Evolutionary conservation across 305 asterid species (phyloP), one percentile per base, ranked within the genome.

Genomic region (Ilex paraguariensis): DNA sequence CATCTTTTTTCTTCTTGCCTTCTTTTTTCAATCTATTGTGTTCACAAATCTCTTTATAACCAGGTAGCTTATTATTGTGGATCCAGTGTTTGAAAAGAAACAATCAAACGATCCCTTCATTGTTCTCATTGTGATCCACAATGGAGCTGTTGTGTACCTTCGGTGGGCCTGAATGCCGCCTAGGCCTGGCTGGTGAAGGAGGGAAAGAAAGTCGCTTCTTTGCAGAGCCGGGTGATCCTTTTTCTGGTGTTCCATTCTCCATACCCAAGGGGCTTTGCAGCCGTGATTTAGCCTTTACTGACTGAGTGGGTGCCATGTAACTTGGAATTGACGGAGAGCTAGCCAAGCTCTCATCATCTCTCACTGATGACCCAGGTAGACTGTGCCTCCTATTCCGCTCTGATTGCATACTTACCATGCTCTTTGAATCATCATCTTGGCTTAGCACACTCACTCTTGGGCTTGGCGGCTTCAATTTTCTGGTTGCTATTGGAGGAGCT

Each of bases 181-280:
- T 75, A 2, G 91, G 75, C 61, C 84, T 70, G 68, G 92, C 98
- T 0, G 98, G 96, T 11, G 98, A 91, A 54, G 95, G 77, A 10
- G 98, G 96, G 64, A 56, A 93, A 6, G 97, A 84, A 13, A 93
- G 97, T 49, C 89, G 82, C 68, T 93, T 93, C 88, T 83, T 93
- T 14, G 77, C 96, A 0, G 72, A 31, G 5, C 75, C 90, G 1
- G 51, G 67, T 0, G 88, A 70, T 17, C 76, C 88, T 74, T 82
- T 86, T 58, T 83, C 91, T 0, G 81, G 82, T 9, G 79, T 74
- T 10, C 81, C 91, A 59, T 84, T 85, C 73, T 85, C 91, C 64
- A 67, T 21, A 36, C 92, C 95, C 17, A 83, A 66, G 0, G 94
- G 97, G 55, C 88, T 86, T 16, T 79, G 81, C 75, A 84, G 62